A percentile compares a stretch with the other conserved stretches of the same genome.
Conservation (phyloP, 2,329 filamentous ascomycete genomes). For the Trichophyton benhamiae region DNA sequence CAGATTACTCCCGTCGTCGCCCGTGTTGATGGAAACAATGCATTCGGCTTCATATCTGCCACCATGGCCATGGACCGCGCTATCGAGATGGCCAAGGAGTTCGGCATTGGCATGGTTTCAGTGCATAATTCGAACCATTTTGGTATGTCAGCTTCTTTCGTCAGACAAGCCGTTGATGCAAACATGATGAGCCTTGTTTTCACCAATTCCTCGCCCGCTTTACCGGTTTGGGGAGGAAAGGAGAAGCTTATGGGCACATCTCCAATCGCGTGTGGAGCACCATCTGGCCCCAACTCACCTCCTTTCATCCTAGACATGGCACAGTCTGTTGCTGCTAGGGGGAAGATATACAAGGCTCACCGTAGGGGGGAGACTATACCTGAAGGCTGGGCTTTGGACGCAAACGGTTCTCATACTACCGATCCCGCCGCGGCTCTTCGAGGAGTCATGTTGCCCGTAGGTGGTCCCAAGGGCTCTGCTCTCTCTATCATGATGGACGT, state of each 20-base stretch:
- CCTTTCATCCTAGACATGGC: slow-evolving; percentile 48
- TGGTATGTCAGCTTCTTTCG: slow-evolving; percentile 71
- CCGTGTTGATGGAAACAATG: slow-evolving; percentile 55
- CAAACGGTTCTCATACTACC: slow-evolving; percentile 54
- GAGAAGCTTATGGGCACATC: slow-evolving; percentile 60
- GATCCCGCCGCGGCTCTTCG: slow-evolving; percentile 59
- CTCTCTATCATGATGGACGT: slow-evolving; percentile 81
- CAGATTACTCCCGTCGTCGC: slow-evolving; percentile 60
- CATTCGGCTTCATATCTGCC: slow-evolving; percentile 63
- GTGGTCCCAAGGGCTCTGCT: slow-evolving; percentile 68
- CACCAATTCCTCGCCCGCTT: slow-evolving; percentile 58
- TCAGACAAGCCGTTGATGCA: slow-evolving; percentile 62
- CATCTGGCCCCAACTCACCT: slow-evolving; percentile 42
- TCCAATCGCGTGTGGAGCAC: slow-evolving; percentile 63
- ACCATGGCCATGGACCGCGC: slow-evolving; percentile 54
- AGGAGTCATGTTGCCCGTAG: slow-evolving; percentile 77
- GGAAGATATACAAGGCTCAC: slow-evolving; percentile 36
- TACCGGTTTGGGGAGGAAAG: slow-evolving; percentile 58
- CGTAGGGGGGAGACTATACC: slow-evolving; percentile 34
- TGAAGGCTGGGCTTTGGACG: slow-evolving; percentile 59
- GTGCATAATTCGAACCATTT: slow-evolving; percentile 71
- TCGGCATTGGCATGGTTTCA: slow-evolving; percentile 62
- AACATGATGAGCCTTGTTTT: slow-evolving; percentile 59
- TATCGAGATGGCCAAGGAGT: slow-evolving; percentile 51
- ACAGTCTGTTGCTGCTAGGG: slow-evolving; percentile 33